Evolutionary conservation across 2,329 filamentous ascomycete species (phyloP).

Genomic region (Tympanopsis confertula): DNA sequence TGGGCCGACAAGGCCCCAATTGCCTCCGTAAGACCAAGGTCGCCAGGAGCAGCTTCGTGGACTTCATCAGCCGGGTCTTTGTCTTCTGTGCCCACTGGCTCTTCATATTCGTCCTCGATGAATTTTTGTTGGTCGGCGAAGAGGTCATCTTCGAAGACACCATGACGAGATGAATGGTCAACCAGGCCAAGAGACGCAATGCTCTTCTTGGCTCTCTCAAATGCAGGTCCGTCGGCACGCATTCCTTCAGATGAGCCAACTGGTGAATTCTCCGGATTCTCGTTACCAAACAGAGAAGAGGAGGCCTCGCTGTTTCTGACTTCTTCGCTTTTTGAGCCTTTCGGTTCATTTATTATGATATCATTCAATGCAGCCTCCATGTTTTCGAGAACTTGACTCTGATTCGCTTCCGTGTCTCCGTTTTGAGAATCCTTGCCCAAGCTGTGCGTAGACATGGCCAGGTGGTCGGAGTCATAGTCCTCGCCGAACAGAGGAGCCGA

Average conservation of each 20-base stretch:
- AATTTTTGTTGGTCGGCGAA: constrained; percentile 83
- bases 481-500: constrained; percentile 61
- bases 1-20: constrained; percentile 80
- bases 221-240: constrained; percentile 17
- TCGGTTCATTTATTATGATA: constrained; percentile 71
- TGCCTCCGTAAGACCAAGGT: constrained; percentile 84
- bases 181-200: constrained; percentile 85
- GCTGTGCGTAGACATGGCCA: constrained; percentile 64
- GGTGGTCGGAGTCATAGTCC: constrained; percentile 65
- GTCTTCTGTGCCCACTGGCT: constrained; percentile 7
- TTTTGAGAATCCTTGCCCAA: constrained; percentile 56
- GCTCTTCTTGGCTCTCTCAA: constrained; percentile 61
- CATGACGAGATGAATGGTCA: constrained; percentile 73
- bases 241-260: constrained; percentile 17
- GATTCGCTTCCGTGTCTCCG: constrained; percentile 43
- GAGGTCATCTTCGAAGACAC: constrained; percentile 90
- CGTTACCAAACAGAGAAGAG: constrained; percentile 33
- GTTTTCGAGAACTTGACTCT: constrained; percentile 75
- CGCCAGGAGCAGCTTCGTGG: constrained; percentile 86
- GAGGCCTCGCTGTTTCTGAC: constrained; percentile 54
- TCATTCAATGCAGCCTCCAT: constrained; percentile 87
- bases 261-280: constrained; percentile 36
- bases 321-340: constrained; percentile 47
- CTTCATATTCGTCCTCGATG: constrained; percentile 43
- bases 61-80: constrained; percentile 69